These are phyloP conservation scores for Brassica nigra DNA, from an alignment of 345 rosid species.

Conservation along the genomic window DNA sequence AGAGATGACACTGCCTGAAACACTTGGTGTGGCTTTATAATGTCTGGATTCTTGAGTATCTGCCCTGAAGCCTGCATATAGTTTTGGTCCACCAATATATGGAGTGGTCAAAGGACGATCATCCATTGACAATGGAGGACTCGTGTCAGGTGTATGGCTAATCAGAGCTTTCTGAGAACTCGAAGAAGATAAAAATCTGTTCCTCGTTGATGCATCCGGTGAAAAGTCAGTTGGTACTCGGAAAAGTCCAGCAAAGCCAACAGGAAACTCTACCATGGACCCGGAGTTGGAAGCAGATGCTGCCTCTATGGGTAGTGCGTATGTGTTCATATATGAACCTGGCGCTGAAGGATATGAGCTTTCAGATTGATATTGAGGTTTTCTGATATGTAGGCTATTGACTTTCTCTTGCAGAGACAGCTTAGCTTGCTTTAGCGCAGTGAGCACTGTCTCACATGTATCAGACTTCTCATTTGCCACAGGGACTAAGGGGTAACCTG, in stretches of 20 bases:
- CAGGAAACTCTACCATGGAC: constrained; percentile 56
- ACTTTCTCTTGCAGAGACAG: constrained; percentile 67
- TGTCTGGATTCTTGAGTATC: constrained; percentile 40
- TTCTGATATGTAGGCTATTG: constrained; percentile 24
- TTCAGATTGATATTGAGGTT: constrained; percentile 30
- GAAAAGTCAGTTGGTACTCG: constrained; percentile 67
- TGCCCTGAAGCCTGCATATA: constrained; percentile 38
- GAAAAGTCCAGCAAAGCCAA: constrained; percentile 67
- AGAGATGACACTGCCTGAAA: constrained; percentile 26
- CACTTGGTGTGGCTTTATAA: constrained; percentile 31
- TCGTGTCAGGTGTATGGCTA: constrained; percentile 42
- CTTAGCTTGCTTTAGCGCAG: constrained; percentile 71
- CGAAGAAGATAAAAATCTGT: constrained; percentile 38
- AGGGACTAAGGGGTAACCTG: constrained; percentile 25
- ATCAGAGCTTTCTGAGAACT: constrained; percentile 47
- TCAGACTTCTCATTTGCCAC: constrained; percentile 29
- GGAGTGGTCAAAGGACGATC: constrained; percentile 39
- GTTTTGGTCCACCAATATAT: constrained; percentile 39
- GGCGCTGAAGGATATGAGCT: constrained; percentile 39
- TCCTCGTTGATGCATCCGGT: constrained; percentile 31
- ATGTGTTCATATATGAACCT: constrained; percentile 27
- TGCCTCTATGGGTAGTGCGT: constrained; percentile 41
- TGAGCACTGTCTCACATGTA: constrained; percentile 55
- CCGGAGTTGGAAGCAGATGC: constrained; percentile 32
- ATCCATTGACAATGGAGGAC: background rate